Evolutionary conservation across 1,284 basidiomycete genomes (phyloP).

Genomic region (Athelia psychrophila): DNA sequence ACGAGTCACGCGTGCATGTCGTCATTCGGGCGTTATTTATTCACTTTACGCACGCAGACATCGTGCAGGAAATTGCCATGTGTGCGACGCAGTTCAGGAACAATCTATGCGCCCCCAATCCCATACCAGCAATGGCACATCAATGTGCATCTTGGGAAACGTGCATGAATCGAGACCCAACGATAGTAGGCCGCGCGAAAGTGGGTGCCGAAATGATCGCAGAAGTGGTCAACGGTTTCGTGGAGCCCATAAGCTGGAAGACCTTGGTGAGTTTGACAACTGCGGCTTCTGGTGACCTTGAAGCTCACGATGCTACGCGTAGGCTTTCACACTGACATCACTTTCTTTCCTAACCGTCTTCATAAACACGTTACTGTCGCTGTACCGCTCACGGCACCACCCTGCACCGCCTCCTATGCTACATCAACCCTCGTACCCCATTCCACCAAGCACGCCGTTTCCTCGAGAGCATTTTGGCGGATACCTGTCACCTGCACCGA

Average conservation of each 20-base stretch:
- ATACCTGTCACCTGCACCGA: conserved; percentile 44
- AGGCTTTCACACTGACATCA: conserved; percentile 81
- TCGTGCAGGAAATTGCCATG: conserved; percentile 85
- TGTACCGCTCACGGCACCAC: conserved; percentile 65
- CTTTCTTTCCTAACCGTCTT: conserved; percentile 79
- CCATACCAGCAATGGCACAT: conserved; percentile 81
- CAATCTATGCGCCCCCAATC: conserved; percentile 77
- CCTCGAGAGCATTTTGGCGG: conserved; percentile 41
- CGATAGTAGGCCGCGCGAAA: conserved; percentile 83
- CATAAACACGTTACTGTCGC: conserved; percentile 78
- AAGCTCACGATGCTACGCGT: conserved; percentile 3
- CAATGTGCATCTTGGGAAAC: conserved; percentile 89
- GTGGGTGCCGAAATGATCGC: conserved; percentile 95
- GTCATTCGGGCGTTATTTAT: neutral
- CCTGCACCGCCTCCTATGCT: conserved; percentile 24
- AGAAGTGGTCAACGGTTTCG: conserved; percentile 94
- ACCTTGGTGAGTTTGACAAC: conserved; percentile 74
- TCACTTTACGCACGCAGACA: conserved; percentile 45
- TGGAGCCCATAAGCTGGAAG: conserved; percentile 97
- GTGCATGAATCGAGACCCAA: conserved; percentile 96
- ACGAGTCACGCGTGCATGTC: too few species aligned
- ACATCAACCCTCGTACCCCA: conserved; percentile 39
- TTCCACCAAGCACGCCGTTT: conserved; percentile 40
- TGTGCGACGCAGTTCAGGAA: conserved; percentile 79
- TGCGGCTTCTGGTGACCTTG: neutral